phyloP scores from a whole-genome alignment of 1,284 basidiomycete genomes.

The Cutaneotrichosporon cutaneum region DNA sequence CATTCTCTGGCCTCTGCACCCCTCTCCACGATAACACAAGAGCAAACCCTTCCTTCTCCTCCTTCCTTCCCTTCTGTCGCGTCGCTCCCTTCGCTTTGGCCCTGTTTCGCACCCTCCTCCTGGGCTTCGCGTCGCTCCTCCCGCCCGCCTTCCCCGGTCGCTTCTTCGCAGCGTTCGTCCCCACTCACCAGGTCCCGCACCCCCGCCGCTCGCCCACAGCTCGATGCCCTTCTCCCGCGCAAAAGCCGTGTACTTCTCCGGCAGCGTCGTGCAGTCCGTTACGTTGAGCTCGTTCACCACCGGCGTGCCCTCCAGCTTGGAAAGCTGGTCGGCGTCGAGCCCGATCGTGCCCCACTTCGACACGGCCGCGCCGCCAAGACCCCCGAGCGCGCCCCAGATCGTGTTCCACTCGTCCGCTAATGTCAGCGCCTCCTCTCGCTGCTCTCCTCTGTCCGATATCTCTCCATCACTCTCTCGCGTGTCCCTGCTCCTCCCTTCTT shows the following conservation, averaged over 20 bases:
- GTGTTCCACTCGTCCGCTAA: slow-evolving; percentile 9
- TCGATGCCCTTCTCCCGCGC: slow-evolving; percentile 42
- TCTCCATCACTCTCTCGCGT: no score
- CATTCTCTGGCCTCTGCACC: not conserved
- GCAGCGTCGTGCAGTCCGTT: slow-evolving; percentile 50
- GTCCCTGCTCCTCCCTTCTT: not conserved
- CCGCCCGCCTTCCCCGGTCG: no score
- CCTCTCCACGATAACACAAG: no score
- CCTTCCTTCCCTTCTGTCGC: no score
- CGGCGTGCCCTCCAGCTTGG: slow-evolving; percentile 24
- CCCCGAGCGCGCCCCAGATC: slow-evolving; percentile 11
- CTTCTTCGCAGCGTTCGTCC: not conserved
- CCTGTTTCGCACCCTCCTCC: no score
- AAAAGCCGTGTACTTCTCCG: slow-evolving; percentile 41
- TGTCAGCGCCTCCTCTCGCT: not conserved
- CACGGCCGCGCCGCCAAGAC: slow-evolving; percentile 18
- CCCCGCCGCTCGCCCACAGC: slow-evolving; percentile 51
- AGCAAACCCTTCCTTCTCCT: no score
- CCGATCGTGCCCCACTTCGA: slow-evolving; percentile 44
- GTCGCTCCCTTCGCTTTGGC: no score
- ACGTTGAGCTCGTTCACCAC: slow-evolving; percentile 49
- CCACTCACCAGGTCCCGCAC: slow-evolving; percentile 43
- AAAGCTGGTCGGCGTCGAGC: slow-evolving; percentile 32
- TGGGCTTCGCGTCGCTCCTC: no score
- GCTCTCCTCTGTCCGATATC: no score